Evolutionary conservation across 176 grass and related monocot genomes (phyloP), one percentile per base, ranked within the genome.

Genomic region (Otatea glauca): DNA sequence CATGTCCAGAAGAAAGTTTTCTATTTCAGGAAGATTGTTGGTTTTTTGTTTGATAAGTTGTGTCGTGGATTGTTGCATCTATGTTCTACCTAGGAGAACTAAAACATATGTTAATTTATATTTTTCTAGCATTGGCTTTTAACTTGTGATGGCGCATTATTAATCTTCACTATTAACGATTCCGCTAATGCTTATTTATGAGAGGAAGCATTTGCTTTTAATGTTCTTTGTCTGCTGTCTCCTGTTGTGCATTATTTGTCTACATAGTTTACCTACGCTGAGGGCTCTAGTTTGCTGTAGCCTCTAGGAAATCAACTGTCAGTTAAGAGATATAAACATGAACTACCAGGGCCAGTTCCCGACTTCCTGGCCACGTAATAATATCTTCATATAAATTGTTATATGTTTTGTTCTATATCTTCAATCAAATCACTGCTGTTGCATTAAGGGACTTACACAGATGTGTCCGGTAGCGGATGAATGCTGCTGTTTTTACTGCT

Each of bases 401-500:
- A 1, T 54, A 56, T 56, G 18, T 55, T 3, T 32, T 74, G 2
- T 39, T 49, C 20, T 35, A 4, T 34, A 47, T 47, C 0, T 43
- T 62, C 12, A 42, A 60, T 14, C n/a, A 49, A 10, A 34, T 68
- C 61, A 18, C 7, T 25, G 24, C 13, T 62, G n/a, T 43, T 82
- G 56, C 6, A 7, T 58, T 48, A 56, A 44, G 29, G 0, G 18
- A 25, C 23, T 49, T 72, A 16, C 6, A 41, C 20, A 16, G 13
- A 64, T 5, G 18, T 88, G 8, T 20, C 5, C 20, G 12, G 21
- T 60, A 38, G 21, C 41, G 29, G 24, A 49, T 54, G 35, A 14
- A 37, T 73, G 7, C 45, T 83, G 45, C 11, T 42, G 21, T 79
- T 59, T 83, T 62, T 73, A 9, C 37, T 65, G 3, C 55, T 88